Evolutionary conservation across 192 early-diverging fungal genomes (phyloP).

Genomic region (Rhizoclosmatium sp.): DNA sequence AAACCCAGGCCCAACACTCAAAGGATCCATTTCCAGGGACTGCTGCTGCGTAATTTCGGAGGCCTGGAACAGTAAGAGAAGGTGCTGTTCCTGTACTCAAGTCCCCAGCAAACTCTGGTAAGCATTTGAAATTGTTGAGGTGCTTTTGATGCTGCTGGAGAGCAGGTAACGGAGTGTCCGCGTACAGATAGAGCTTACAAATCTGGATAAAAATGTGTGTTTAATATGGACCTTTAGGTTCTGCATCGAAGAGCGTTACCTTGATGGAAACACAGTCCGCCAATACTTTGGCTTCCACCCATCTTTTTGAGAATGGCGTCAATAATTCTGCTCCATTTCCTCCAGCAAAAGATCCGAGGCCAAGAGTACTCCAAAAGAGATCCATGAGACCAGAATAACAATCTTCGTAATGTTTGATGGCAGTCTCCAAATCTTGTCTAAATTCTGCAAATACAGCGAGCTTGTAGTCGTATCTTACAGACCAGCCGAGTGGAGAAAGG

Average conservation of each 20-base stretch:
- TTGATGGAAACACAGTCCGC: constrained; percentile 80
- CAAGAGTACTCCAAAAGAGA: constrained; percentile 60
- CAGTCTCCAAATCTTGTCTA: constrained; percentile 59
- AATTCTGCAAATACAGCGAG: constrained; percentile 63
- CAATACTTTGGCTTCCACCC: constrained; percentile 77
- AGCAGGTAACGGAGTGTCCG: constrained; percentile 72
- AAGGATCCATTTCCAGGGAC: constrained; percentile 75
- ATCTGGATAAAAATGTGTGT: constrained; percentile 57
- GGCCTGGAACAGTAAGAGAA: constrained; percentile 24
- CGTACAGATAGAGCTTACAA: constrained; percentile 76
- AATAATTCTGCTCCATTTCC: constrained; percentile 46
- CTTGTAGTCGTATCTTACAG: constrained; percentile 83
- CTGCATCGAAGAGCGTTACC: constrained; percentile 46
- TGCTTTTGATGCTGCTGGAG: constrained; percentile 77
- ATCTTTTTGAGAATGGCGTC: constrained; percentile 63
- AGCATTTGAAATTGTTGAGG: constrained; percentile 66
- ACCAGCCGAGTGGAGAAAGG: constrained; percentile 68
- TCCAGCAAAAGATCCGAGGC: constrained; percentile 51
- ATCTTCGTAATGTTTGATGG: constrained; percentile 70
- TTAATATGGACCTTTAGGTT: background rate
- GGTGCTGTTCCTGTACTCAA: constrained; percentile 10
- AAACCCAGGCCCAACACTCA: constrained; percentile 87
- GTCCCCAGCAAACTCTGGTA: constrained; percentile 60
- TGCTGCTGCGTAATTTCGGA: constrained; percentile 35
- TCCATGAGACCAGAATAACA: constrained; percentile 73